Percentiles rank a stretch among this genome's conserved stretches.
These are phyloP conservation scores for Solanum boliviense DNA, from an alignment of 257 asterid species.

Conservation along the genomic window DNA sequence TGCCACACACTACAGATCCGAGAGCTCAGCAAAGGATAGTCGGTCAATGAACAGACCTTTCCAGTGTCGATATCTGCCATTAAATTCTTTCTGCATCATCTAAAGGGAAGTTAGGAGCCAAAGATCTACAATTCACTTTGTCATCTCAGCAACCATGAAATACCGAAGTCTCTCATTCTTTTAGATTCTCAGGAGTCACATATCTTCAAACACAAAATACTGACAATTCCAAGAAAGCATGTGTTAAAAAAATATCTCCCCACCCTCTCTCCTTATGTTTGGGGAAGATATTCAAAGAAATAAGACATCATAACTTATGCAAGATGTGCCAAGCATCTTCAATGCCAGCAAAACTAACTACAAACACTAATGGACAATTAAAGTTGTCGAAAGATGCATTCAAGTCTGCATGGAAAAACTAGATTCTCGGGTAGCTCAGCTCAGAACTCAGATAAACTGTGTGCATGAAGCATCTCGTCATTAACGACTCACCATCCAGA, in stretches of 20 bases:
- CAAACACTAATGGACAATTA: not conserved
- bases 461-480: not conserved
- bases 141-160: not conserved
- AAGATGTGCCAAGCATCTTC: not conserved
- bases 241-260: not conserved
- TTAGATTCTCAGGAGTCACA: not conserved
- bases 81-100: not conserved
- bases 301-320: not conserved
- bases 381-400: not conserved
- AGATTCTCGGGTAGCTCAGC: not conserved
- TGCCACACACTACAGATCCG: not conserved
- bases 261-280: not conserved
- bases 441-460: not conserved
- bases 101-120: not conserved
- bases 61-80: not conserved
- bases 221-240: not conserved
- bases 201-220: not conserved
- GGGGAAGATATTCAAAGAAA: not conserved
- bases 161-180: not conserved
- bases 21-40: not conserved
- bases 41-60: not conserved
- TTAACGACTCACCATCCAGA: conserved; percentile 20
- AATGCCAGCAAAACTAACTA: not conserved
- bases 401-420: not conserved
- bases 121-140: not conserved